Evolutionary conservation across 345 rosid species (phyloP), one percentile per base, ranked within the genome.

Genomic region (Salix caprea): DNA sequence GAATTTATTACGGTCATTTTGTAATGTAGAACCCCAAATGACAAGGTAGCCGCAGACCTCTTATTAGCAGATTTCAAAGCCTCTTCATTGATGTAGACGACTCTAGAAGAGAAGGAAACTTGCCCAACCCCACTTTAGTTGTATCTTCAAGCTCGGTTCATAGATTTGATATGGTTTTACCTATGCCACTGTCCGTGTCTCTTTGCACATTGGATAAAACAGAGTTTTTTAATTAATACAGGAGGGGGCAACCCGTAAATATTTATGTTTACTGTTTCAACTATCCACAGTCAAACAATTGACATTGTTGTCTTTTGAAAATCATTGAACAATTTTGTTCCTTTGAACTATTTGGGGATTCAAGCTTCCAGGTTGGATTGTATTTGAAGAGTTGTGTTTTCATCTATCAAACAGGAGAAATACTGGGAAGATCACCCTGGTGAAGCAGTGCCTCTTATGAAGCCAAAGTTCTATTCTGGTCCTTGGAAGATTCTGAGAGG

Each of bases 391-490:
- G 30, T 67, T 75, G 61, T 72, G 67, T 24, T 71, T 67, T n/a
- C 77, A 80, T 42, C 44, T 80, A 5, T 70, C 79, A 71, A 64
- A 79, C 90, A 92, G 97, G 98, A 91, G 85, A 91, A 87, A 62
- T 92, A 89, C 86, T 94, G 97, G 97, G 97, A 92, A 86, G 98
- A 90, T 69, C 97, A 90, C 39, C 97, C 97, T 12, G 95, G 98
- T 11, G 84, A 94, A 80, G 86, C 80, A 2, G 97, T 94, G 81
- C 98, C 95, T 30, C 84, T 94, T 7, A 88, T 92, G 97, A 84
- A 81, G 82, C 97, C 98, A 36, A 70, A 79, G 77, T 94, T 88
- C 78, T 92, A 94, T 69, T 66, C 70, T 69, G 95, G 97, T 69
- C 98, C 98, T 26, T 92, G 98, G 98, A 90, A 75, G 81, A 93